Base-by-base conservation (phyloP, 306 rosid species). In the Trifolium pratense region DNA sequence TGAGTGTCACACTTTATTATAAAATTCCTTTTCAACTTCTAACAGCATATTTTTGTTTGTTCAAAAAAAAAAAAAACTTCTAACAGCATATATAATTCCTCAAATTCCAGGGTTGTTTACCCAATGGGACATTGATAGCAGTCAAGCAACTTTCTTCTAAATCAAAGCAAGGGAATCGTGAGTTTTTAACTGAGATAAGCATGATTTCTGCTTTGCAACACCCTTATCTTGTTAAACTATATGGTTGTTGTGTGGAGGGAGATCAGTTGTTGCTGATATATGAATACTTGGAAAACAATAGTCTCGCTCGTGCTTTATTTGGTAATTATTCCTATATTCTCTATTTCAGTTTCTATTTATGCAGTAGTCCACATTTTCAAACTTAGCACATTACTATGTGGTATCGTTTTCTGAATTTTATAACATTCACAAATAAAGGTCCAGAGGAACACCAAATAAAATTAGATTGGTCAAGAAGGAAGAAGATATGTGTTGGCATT, bases 61-160 rank as follows among this genome's bases (percentile, higher is more conserved):
- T n/a, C n/a, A n/a, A n/a, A n/a, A n/a, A n/a, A n/a, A n/a, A n/a
- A n/a, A n/a, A n/a, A n/a, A 51, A 52, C 26, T 17, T 52, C 26
- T 52, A 7, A 18, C 5, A 9, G 12, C 1, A 7, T 11, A 56
- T n/a, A n/a, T 5, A 59, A 79, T 10, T 49, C 3, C 25, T 0
- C 29, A 52, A 65, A 23, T 57, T 57, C 42, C 29, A 76, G 80
- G 80, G 80, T 15, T 40, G 51, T 29, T 42, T 90, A 40, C 14
- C 46, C 5, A 40, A 40, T 40, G 46, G 46, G 14, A 11, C 15
- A 40, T 40, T 40, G 46, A 40, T 40, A 40, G 46, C 46, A 40
- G 46, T 40, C 5, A 40, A 40, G 1, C 46, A 40, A 40, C 46
- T 40, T 40, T 40, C 46, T 11, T 40, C 46, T 11, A 40, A 40